Conservation (phyloP, 2,329 filamentous ascomycete species). For the Exophiala calicioides region DNA sequence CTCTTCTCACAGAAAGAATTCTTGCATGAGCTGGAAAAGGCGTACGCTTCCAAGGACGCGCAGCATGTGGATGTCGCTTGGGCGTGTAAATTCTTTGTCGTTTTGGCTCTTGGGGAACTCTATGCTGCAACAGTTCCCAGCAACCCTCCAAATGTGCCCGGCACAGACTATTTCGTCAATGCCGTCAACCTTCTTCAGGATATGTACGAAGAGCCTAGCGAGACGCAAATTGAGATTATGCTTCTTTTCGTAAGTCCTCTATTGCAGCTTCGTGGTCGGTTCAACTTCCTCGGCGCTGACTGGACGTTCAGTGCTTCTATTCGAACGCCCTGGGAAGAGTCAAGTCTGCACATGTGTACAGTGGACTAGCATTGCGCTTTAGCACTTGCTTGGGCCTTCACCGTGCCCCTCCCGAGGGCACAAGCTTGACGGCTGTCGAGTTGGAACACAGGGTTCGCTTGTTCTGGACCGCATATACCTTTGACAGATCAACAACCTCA, state of each 20-base stretch:
- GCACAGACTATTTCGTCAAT: conserved; percentile 1
- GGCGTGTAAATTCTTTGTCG: conserved; percentile 26
- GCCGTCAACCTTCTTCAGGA: conserved; percentile 1
- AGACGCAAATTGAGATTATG: conserved; percentile 5
- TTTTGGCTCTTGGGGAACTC: conserved; percentile 27
- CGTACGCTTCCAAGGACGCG: conserved; percentile 13
- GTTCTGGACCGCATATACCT: conserved; percentile 59
- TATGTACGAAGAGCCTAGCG: background rate
- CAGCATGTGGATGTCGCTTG: conserved; percentile 18
- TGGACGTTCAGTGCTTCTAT: conserved; percentile 2
- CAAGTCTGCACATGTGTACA: conserved; percentile 6
- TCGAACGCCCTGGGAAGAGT: background rate
- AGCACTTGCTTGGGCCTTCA: conserved; percentile 4
- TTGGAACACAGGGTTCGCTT: conserved; percentile 3
- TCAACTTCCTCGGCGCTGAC: background rate
- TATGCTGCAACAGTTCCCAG: conserved; percentile 12
- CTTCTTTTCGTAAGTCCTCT: conserved; percentile 2
- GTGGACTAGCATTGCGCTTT: conserved; percentile 2
- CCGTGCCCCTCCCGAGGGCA: background rate
- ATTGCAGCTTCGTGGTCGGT: background rate
- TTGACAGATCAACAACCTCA: conserved; percentile 53
- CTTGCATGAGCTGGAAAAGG: conserved; percentile 20
- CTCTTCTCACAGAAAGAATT: conserved; percentile 26
- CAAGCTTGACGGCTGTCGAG: conserved; percentile 1
- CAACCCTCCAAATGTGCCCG: background rate